Evolutionary conservation across 164 flowering plant genomes (phyloP).

Genomic region (Macadamia tetraphylla): DNA sequence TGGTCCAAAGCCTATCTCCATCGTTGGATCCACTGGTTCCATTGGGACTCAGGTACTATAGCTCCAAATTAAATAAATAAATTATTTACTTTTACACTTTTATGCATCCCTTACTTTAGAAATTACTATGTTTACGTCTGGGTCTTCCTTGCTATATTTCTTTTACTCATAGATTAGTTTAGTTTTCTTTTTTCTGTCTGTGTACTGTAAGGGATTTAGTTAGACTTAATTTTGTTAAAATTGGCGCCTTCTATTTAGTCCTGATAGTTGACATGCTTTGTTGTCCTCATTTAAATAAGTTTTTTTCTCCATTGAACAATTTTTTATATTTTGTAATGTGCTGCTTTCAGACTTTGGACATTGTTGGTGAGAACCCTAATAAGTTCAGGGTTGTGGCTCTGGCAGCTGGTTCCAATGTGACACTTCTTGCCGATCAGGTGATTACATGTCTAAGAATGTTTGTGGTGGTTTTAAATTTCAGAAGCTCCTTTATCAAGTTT

Average conservation of each 20-base stretch:
- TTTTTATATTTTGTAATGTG: not conserved
- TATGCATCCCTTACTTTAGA: too few species aligned
- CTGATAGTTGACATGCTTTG: not conserved
- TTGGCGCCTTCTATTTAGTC: not conserved
- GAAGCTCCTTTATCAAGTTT: not conserved
- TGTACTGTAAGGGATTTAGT: not conserved
- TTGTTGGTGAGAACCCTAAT: slow-evolving; percentile 92
- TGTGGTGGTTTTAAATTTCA: not conserved
- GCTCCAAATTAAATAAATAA: not conserved
- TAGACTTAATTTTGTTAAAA: not conserved
- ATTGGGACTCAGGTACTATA: slow-evolving; percentile 89
- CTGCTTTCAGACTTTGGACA: slow-evolving; percentile 79
- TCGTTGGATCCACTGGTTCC: slow-evolving; percentile 96
- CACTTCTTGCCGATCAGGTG: slow-evolving; percentile 99
- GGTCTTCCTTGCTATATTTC: too few species aligned
- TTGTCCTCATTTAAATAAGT: not conserved
- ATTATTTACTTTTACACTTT: too few species aligned
- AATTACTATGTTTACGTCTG: too few species aligned
- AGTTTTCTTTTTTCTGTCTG: not conserved
- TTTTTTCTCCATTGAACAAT: not conserved
- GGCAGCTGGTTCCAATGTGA: slow-evolving; percentile 97
- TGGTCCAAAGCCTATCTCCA: slow-evolving; percentile 88
- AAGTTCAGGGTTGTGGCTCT: slow-evolving; percentile 90
- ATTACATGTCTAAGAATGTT: slow-evolving; percentile 2
- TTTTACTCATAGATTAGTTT: too few species aligned